A percentile compares a stretch with the other conserved stretches of the same genome.
phyloP scores from a whole-genome alignment of 495 filamentous ascomycete species.

The Penicillium crystallinum region DNA sequence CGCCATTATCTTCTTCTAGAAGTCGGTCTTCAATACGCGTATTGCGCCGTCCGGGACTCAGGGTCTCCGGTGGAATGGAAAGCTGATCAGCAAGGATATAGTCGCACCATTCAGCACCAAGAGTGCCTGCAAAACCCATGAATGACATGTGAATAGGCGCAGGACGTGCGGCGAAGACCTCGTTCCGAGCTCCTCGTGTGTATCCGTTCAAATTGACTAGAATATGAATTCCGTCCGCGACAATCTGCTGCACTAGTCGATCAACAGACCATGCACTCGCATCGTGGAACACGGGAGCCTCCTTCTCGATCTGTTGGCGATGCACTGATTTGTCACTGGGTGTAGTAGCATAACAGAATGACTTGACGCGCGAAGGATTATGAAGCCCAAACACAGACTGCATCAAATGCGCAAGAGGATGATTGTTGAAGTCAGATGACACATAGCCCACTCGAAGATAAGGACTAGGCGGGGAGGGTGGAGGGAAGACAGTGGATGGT shows the following conservation, averaged over 20 bases:
- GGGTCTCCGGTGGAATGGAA: constrained; percentile 75
- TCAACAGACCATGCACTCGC: constrained; percentile 84
- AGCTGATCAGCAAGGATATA: constrained; percentile 90
- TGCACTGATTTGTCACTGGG: constrained; percentile 87
- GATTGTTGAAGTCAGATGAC: constrained; percentile 98
- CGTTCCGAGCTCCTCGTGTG: constrained; percentile 93
- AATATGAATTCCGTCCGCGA: constrained; percentile 92
- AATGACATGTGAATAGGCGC: constrained; percentile 99
- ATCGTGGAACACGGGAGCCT: constrained; percentile 89
- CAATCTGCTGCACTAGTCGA: constrained; percentile 80
- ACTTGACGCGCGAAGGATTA: constrained; percentile 63
- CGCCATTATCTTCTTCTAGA: constrained; percentile 61
- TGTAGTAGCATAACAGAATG: constrained; percentile 97
- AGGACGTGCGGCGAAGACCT: constrained; percentile 92
- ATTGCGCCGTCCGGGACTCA: constrained; percentile 73
- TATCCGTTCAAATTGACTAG: constrained; percentile 97
- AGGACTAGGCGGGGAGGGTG: constrained; percentile 75
- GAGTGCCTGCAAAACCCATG: constrained; percentile 96
- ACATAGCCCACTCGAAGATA: constrained; percentile 90
- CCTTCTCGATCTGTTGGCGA: constrained; percentile 88
- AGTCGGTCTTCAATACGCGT: constrained; percentile 66
- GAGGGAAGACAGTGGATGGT: constrained; percentile 71
- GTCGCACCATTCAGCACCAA: constrained; percentile 98
- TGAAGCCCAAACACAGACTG: constrained; percentile 98
- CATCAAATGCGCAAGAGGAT: constrained; percentile 95